Percentiles rank a stretch among this genome's conserved stretches.
Conservation (phyloP, 257 asterid species). For the Nicotiana paniculata region DNA sequence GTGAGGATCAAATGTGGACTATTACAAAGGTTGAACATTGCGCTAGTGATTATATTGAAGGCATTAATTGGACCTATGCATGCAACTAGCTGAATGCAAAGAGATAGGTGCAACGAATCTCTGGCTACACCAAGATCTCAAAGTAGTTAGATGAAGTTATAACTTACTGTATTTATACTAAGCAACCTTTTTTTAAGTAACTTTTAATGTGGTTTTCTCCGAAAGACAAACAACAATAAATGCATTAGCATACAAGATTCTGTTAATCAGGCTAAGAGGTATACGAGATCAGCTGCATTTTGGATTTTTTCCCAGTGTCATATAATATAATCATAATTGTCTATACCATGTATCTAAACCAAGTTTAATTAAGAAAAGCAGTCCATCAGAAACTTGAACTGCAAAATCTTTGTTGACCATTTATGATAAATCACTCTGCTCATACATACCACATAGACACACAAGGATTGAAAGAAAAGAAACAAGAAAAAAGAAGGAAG, state of each 20-base stretch:
- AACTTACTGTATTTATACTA: not conserved
- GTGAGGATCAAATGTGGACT: conserved; percentile 18
- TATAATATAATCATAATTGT: too few species aligned
- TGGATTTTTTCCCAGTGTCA: too few species aligned
- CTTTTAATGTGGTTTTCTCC: not conserved
- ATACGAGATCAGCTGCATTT: not conserved
- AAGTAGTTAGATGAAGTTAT: conserved; percentile 5
- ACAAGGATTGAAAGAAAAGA: too few species aligned
- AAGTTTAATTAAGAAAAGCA: not conserved
- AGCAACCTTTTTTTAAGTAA: not conserved
- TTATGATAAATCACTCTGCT: not conserved
- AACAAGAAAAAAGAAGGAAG: not conserved
- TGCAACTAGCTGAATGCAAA: conserved; percentile 21
- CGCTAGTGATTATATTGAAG: conserved; percentile 29
- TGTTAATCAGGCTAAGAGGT: not conserved
- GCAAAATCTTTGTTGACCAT: not conserved
- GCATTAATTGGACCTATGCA: conserved; percentile 23
- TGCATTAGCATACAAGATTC: not conserved
- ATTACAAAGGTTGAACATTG: conserved; percentile 30
- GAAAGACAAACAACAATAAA: not conserved
- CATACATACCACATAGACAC: not conserved
- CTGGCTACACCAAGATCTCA: conserved; percentile 23
- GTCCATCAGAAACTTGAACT: not conserved
- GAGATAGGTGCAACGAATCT: not conserved
- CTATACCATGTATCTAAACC: too few species aligned